Evolutionary conservation across 2,329 filamentous ascomycete genomes (phyloP).

Genomic region (Coleophoma crateriformis): DNA sequence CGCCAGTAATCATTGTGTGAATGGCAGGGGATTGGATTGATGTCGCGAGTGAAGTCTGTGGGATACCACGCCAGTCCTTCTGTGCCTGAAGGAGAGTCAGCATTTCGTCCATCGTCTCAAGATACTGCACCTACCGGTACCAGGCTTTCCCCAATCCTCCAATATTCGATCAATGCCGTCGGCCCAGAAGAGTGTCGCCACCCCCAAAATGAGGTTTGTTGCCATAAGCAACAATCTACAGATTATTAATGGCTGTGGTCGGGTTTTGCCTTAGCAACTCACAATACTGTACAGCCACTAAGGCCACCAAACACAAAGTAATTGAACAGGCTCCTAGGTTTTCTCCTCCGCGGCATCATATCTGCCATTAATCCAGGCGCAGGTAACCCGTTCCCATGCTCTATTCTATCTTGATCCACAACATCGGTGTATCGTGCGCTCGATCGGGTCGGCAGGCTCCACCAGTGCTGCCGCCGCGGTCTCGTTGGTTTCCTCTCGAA

Average conservation of each 20-base stretch:
- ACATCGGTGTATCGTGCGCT: no score
- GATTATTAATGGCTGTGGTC: background rate
- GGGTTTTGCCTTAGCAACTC: slow-evolving; percentile 12
- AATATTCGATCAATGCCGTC: slow-evolving; percentile 23
- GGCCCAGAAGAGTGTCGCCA: slow-evolving; percentile 24
- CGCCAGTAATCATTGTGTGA: slow-evolving; percentile 71
- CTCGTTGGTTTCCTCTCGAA: background rate
- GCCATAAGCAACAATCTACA: slow-evolving; percentile 26
- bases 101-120: background rate
- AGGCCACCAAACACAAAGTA: slow-evolving; percentile 30
- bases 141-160: slow-evolving; percentile 30
- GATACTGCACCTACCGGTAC: slow-evolving; percentile 18
- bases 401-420: no score
- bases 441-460: background rate
- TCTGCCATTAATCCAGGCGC: no score
- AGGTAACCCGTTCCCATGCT: no score
- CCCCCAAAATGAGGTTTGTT: slow-evolving; percentile 26
- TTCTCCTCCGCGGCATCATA: no score
- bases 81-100: slow-evolving; percentile 13
- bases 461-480: background rate
- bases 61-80: slow-evolving; percentile 39
- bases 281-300: slow-evolving; percentile 30
- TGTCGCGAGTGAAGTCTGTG: slow-evolving; percentile 44
- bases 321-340: slow-evolving; percentile 7
- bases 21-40: slow-evolving; percentile 53